phyloP scores from a whole-genome alignment of 2,329 filamentous ascomycete genomes.

The Fusarium metavorans region DNA sequence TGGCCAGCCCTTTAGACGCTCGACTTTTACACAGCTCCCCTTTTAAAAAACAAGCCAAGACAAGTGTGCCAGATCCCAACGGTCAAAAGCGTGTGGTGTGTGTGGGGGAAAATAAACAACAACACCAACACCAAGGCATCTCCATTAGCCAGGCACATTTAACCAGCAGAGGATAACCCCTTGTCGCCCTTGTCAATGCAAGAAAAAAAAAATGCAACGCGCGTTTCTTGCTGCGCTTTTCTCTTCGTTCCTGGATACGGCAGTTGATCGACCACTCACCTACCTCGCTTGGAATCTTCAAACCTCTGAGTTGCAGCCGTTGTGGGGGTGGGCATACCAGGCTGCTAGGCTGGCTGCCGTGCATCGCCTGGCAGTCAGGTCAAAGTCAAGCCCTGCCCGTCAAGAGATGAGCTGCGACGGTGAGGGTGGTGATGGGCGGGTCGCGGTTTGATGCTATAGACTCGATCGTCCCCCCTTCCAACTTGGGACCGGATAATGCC shows the following conservation, averaged over 20 bases:
- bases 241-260: conserved; percentile 20
- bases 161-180: background rate
- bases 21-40: conserved; percentile 10
- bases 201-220: background rate
- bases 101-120: conserved; percentile 8
- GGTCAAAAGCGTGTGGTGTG: conserved; percentile 9
- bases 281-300: conserved; percentile 25
- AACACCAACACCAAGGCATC: background rate
- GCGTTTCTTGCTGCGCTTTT: background rate
- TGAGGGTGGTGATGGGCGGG: conserved; percentile 8
- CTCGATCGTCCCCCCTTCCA: background rate
- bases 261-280: conserved; percentile 24
- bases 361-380: background rate
- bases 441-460: conserved; percentile 1
- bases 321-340: conserved; percentile 31
- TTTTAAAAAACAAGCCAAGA: conserved; percentile 14
- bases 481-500: background rate
- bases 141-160: background rate
- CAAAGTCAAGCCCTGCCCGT: background rate
- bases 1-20: background rate
- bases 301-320: conserved; percentile 27
- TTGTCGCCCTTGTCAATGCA: background rate
- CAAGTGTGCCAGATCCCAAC: conserved; percentile 22
- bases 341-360: conserved; percentile 8
- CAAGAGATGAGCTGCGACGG: conserved; percentile 10